phyloP scores from a whole-genome alignment of 306 rosid species.

The Coriaria nepalensis region DNA sequence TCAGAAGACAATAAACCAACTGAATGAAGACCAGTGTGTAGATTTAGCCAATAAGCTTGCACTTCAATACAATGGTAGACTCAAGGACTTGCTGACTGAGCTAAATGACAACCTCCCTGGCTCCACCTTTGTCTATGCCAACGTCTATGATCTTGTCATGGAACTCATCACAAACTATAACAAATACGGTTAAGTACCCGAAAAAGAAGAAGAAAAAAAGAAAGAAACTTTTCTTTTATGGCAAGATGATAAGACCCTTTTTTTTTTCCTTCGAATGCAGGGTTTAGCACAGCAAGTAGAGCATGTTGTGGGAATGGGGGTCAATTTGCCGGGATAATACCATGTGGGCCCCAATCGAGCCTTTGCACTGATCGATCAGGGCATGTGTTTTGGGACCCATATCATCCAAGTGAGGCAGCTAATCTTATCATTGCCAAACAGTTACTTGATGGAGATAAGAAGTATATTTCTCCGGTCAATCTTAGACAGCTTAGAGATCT shows the following conservation, averaged over 20 bases:
- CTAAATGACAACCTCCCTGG: slow-evolving; percentile 65
- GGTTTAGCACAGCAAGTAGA: slow-evolving; percentile 57
- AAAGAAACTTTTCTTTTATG: not conserved
- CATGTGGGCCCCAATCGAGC: slow-evolving; percentile 81
- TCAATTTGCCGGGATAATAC: slow-evolving; percentile 82
- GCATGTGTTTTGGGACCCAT: slow-evolving; percentile 96
- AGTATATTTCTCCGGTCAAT: slow-evolving; percentile 57
- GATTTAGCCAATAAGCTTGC: slow-evolving; percentile 82
- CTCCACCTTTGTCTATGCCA: slow-evolving; percentile 58
- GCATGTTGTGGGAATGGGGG: slow-evolving; percentile 97
- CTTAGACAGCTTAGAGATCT: slow-evolving; percentile 68
- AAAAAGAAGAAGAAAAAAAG: too few species aligned
- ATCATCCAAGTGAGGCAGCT: slow-evolving; percentile 91
- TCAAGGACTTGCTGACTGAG: slow-evolving; percentile 57
- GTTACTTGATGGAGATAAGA: slow-evolving; percentile 61
- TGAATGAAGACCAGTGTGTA: slow-evolving; percentile 58
- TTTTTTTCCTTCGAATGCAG: slow-evolving; percentile 18
- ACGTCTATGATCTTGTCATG: slow-evolving; percentile 61
- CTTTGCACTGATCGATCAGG: slow-evolving; percentile 48
- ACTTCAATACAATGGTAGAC: slow-evolving; percentile 48
- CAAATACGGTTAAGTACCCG: slow-evolving; percentile 34
- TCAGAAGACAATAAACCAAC: slow-evolving; percentile 69
- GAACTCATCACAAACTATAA: slow-evolving; percentile 53
- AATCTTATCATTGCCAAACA: slow-evolving; percentile 63
- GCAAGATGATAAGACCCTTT: not conserved